Conservation (phyloP, 192 early-diverging fungal species). For the Funneliformis geosporum region DNA sequence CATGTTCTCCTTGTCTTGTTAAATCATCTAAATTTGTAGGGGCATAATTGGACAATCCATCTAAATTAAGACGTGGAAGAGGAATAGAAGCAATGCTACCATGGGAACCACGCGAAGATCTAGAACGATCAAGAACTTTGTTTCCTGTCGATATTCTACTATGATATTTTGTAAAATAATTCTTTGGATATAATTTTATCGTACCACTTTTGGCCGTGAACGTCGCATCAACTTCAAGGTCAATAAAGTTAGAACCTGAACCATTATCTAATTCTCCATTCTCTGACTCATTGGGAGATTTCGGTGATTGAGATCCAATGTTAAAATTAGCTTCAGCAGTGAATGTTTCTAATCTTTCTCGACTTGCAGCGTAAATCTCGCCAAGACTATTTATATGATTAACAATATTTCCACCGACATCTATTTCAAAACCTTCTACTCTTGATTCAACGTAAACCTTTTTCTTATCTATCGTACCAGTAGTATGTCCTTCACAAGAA, state of each 20-base stretch:
- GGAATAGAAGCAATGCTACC: not conserved
- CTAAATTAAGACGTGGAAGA: conserved; percentile 10
- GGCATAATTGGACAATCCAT: not conserved
- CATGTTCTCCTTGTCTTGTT: conserved; percentile 34
- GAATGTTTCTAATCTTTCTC: conserved; percentile 56
- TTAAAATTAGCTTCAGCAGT: conserved; percentile 42
- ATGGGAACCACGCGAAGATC: not conserved
- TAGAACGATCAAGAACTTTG: conserved; percentile 6
- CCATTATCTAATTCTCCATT: not conserved
- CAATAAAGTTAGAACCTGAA: conserved; percentile 32
- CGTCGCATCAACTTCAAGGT: conserved; percentile 51
- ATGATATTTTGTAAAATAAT: conserved; percentile 44
- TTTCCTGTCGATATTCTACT: conserved; percentile 34
- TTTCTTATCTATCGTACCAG: conserved; percentile 41
- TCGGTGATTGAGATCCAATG: conserved; percentile 1
- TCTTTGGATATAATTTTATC: conserved; percentile 56
- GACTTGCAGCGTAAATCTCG: conserved; percentile 63
- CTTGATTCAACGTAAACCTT: conserved; percentile 55
- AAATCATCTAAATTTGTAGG: conserved; percentile 11
- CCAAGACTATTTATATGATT: conserved; percentile 64
- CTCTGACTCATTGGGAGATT: not conserved
- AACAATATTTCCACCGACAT: conserved; percentile 67
- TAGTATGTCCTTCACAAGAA: conserved; percentile 50
- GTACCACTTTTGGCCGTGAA: conserved; percentile 54
- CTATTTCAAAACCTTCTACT: conserved; percentile 72